phyloP scores from a whole-genome alignment of 805 yeast species.

The Kuraishia cidri region DNA sequence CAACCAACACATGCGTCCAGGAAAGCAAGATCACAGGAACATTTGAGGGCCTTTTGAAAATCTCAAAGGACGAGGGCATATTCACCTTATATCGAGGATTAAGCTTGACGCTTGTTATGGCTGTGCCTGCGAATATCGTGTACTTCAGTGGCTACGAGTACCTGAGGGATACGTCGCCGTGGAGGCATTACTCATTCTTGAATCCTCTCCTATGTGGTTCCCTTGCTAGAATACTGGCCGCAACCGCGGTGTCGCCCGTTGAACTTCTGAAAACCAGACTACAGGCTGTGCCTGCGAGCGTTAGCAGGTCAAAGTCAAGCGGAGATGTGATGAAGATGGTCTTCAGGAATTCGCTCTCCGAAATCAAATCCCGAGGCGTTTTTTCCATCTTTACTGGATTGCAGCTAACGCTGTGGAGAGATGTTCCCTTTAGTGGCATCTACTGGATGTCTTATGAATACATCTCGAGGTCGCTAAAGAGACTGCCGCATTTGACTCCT shows the following conservation, averaged over 20 bases:
- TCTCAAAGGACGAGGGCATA: constrained; percentile 66
- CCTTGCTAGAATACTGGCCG: constrained; percentile 72
- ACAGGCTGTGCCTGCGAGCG: constrained; percentile 68
- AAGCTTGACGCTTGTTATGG: constrained; percentile 75
- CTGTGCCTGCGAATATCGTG: constrained; percentile 87
- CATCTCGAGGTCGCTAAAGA: constrained; percentile 17
- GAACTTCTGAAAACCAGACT: constrained; percentile 83
- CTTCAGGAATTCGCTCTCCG: constrained; percentile 18
- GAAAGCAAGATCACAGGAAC: constrained; percentile 9
- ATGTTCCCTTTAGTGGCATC: constrained; percentile 92
- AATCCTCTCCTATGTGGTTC: constrained; percentile 86
- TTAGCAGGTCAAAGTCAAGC: constrained; percentile 14
- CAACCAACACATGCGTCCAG: constrained; percentile 29
- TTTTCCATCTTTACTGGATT: constrained; percentile 74
- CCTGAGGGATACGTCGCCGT: constrained; percentile 65
- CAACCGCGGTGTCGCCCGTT: constrained; percentile 78
- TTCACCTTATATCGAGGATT: constrained; percentile 84
- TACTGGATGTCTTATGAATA: constrained; percentile 88
- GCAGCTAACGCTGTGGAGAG: constrained; percentile 88
- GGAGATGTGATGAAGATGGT: constrained; percentile 40
- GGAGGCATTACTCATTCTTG: constrained; percentile 25
- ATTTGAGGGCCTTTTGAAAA: constrained; percentile 20
- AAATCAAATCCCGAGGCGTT: constrained; percentile 49
- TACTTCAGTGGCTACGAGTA: constrained; percentile 93
- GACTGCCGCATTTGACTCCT: constrained; percentile 10